Conservation (phyloP, 169 alveolate species). For the Plasmodium vinckei region DNA sequence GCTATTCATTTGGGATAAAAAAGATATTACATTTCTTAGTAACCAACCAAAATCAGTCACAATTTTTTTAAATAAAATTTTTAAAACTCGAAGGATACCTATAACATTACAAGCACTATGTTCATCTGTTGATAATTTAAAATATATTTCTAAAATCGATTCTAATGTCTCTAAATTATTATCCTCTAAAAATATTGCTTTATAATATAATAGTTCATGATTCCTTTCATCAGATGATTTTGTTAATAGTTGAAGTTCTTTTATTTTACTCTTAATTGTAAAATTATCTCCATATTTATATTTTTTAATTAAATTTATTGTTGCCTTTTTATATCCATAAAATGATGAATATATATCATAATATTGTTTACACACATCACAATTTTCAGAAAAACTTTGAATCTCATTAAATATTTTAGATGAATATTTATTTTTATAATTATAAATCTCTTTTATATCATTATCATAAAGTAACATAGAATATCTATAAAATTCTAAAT, state of each 20-base stretch:
- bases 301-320: slow-evolving; percentile 42
- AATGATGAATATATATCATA: slow-evolving; percentile 72
- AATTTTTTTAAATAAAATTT: slow-evolving; percentile 58
- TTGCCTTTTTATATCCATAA: slow-evolving; percentile 67
- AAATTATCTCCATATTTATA: slow-evolving; percentile 66
- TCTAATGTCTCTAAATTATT: slow-evolving; percentile 52
- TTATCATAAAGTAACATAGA: slow-evolving; percentile 35
- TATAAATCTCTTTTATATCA: slow-evolving; percentile 57
- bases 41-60: neutral
- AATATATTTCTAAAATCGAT: slow-evolving; percentile 59
- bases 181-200: slow-evolving; percentile 43
- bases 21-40: too few relatives aligned
- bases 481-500: slow-evolving; percentile 45
- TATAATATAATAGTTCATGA: slow-evolving; percentile 61
- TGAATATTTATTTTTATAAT: slow-evolving; percentile 56
- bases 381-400: slow-evolving; percentile 63
- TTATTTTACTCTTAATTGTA: slow-evolving; percentile 69
- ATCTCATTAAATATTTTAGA: slow-evolving; percentile 64
- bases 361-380: slow-evolving; percentile 72
- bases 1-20: too few relatives aligned
- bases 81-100: slow-evolving; percentile 54
- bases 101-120: slow-evolving; percentile 70
- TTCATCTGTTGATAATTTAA: slow-evolving; percentile 47
- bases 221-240: slow-evolving; percentile 35
- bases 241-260: slow-evolving; percentile 46